A percentile compares a stretch with the other conserved stretches of the same genome.
Conservation (phyloP, 2,329 filamentous ascomycete genomes). For the Nannizzia gypsea region DNA sequence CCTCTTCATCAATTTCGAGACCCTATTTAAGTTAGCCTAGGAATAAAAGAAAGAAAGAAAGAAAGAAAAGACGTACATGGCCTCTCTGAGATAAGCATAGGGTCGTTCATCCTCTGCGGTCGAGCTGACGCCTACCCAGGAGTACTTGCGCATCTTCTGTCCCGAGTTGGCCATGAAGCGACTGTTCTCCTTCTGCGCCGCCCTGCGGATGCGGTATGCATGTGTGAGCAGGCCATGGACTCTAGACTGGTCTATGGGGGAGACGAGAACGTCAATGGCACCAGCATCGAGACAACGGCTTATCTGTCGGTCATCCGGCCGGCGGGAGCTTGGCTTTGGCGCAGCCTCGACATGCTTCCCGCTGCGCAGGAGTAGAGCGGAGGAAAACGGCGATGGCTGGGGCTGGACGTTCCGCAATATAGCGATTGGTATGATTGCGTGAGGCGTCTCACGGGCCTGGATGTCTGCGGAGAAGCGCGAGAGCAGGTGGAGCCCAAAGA, state of each 20-base stretch:
- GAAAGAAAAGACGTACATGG: conserved; percentile 46
- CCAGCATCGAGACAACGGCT: conserved; percentile 72
- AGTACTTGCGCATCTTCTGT: conserved; percentile 67
- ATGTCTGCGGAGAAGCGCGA: conserved; percentile 40
- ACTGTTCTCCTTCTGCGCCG: conserved; percentile 61
- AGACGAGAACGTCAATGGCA: conserved; percentile 72
- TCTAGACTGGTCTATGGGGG: conserved; percentile 62
- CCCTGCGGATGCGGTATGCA: conserved; percentile 69
- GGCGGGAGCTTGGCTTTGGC: not conserved
- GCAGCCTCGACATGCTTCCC: not conserved
- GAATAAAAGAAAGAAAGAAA: conserved; percentile 7
- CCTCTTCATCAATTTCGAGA: conserved; percentile 76
- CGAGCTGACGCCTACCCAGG: conserved; percentile 59
- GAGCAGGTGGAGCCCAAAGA: conserved; percentile 39
- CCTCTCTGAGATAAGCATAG: conserved; percentile 79
- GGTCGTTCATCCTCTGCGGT: conserved; percentile 65
- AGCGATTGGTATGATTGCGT: conserved; percentile 40
- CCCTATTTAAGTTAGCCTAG: conserved; percentile 31
- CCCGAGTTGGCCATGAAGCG: conserved; percentile 50
- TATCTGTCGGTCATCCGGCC: conserved; percentile 41
- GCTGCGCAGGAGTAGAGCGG: not conserved
- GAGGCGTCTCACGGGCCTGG: conserved; percentile 38
- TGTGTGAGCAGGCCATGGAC: conserved; percentile 68
- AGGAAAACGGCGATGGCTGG: conserved; percentile 18
- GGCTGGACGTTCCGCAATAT: conserved; percentile 27